Percentiles rank a stretch among this genome's conserved stretches.
phyloP scores from a whole-genome alignment of 139 green algal genomes.

The Haematococcus sp. region DNA sequence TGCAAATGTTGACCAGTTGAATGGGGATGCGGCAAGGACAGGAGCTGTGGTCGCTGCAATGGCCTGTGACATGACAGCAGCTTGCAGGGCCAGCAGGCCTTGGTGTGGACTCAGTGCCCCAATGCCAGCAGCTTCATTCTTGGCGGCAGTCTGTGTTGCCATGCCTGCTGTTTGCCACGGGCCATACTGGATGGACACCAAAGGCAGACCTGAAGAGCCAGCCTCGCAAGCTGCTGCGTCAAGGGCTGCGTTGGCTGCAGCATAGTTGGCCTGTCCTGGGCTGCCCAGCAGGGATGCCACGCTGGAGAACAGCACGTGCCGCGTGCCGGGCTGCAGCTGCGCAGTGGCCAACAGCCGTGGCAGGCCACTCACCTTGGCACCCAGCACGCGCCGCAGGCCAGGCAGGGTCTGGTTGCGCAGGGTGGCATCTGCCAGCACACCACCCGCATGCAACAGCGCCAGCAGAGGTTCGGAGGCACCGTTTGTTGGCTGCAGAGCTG shows the following conservation, averaged over 20 bases:
- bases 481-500: neutral
- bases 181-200: neutral
- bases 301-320: slow-evolving; percentile 75
- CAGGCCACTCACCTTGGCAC: slow-evolving; percentile 7
- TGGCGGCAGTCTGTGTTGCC: slow-evolving; percentile 40
- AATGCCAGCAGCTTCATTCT: slow-evolving; percentile 56
- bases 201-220: too few species aligned
- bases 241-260: slow-evolving; percentile 71
- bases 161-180: slow-evolving; percentile 64
- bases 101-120: slow-evolving; percentile 41
- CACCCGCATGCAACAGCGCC: slow-evolving; percentile 57
- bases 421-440: slow-evolving; percentile 68
- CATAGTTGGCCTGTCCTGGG: slow-evolving; percentile 80
- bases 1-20: slow-evolving; percentile 41
- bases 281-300: slow-evolving; percentile 77
- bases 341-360: neutral
- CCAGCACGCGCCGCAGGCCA: slow-evolving; percentile 15
- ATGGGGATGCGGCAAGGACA: slow-evolving; percentile 40
- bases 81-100: slow-evolving; percentile 50
- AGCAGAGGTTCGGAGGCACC: neutral
- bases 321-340: neutral
- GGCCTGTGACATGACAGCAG: slow-evolving; percentile 10
- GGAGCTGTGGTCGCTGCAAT: neutral
- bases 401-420: slow-evolving; percentile 16
- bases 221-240: slow-evolving; percentile 25